Conservation (phyloP, 106 monocot genomes). For the Allium fistulosum region DNA sequence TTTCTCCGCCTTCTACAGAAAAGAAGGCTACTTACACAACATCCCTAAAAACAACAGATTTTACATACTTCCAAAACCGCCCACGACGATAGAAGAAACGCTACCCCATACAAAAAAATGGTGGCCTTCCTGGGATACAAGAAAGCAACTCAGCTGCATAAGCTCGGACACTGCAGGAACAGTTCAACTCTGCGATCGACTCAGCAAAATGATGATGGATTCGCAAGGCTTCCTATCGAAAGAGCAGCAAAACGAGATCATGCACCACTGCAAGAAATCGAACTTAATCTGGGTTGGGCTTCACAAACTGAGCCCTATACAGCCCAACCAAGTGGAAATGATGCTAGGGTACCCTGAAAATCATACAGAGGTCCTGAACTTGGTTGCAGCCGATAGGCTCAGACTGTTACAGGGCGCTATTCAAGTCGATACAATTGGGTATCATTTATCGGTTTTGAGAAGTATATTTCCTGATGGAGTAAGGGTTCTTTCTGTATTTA, state of each 20-base stretch:
- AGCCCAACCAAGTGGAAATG: slow-evolving; percentile 54
- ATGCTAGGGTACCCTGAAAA: slow-evolving; percentile 63
- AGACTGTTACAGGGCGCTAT: slow-evolving; percentile 44
- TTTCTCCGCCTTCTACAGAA: slow-evolving; percentile 75
- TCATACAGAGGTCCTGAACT: slow-evolving; percentile 37
- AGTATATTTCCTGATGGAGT: slow-evolving; percentile 51
- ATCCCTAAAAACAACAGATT: slow-evolving; percentile 49
- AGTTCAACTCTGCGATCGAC: slow-evolving; percentile 35
- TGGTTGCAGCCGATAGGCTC: slow-evolving; percentile 31
- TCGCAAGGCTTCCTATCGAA: slow-evolving; percentile 57
- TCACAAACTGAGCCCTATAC: slow-evolving; percentile 45
- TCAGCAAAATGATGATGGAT: slow-evolving; percentile 43
- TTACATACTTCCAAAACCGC: slow-evolving; percentile 38
- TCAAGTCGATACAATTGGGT: slow-evolving; percentile 73
- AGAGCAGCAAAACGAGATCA: slow-evolving; percentile 52
- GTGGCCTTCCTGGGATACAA: slow-evolving; percentile 93
- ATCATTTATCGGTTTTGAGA: slow-evolving; percentile 63
- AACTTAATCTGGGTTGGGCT: slow-evolving; percentile 74
- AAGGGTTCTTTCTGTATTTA: slow-evolving; percentile 65
- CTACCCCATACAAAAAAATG: slow-evolving; percentile 62
- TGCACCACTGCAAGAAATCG: slow-evolving; percentile 65
- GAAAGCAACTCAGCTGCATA: slow-evolving; percentile 62
- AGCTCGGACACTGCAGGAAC: slow-evolving; percentile 31
- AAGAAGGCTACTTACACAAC: slow-evolving; percentile 86
- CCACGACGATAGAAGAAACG: slow-evolving; percentile 63